A percentile compares a stretch with the other conserved stretches of the same genome.
These are phyloP conservation scores for Tuber borchii DNA, from an alignment of 495 filamentous ascomycete species.

Conservation along the genomic window DNA sequence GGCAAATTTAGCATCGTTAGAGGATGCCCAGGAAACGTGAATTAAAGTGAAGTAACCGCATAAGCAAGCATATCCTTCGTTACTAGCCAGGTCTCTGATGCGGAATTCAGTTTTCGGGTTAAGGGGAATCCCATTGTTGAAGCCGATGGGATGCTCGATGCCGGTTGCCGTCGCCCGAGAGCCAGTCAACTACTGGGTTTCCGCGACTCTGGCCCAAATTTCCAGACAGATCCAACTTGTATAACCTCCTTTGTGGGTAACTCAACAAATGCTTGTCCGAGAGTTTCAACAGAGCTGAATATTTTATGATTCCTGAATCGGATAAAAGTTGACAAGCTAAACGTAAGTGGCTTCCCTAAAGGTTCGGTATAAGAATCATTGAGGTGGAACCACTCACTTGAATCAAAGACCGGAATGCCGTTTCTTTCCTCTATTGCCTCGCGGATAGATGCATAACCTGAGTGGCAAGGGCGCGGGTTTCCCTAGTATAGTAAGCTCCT, in stretches of 20 bases:
- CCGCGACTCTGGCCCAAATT: slow-evolving; percentile 84
- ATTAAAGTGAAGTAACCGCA: slow-evolving; percentile 99
- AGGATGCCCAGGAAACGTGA: slow-evolving; percentile 92
- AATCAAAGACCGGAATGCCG: slow-evolving; percentile 83
- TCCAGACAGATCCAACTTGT: slow-evolving; percentile 89
- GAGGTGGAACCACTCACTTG: slow-evolving; percentile 94
- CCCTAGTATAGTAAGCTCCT: slow-evolving; percentile 75
- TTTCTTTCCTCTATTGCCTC: slow-evolving; percentile 94
- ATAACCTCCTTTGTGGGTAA: slow-evolving; percentile 96
- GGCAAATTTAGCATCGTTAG: slow-evolving; percentile 85
- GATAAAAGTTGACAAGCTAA: slow-evolving; percentile 84
- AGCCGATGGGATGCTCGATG: slow-evolving; percentile 93
- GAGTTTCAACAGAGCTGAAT: slow-evolving; percentile 86
- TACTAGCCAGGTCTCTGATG: slow-evolving; percentile 86
- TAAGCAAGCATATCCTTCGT: slow-evolving; percentile 94
- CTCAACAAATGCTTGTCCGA: slow-evolving; percentile 87
- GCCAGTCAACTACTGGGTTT: slow-evolving; percentile 94
- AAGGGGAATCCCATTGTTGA: slow-evolving; percentile 92
- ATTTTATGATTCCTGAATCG: slow-evolving; percentile 91
- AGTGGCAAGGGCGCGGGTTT: slow-evolving; percentile 73
- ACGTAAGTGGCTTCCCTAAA: slow-evolving; percentile 84
- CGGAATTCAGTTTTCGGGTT: slow-evolving; percentile 82
- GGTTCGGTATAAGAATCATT: slow-evolving; percentile 74
- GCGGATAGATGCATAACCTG: slow-evolving; percentile 83
- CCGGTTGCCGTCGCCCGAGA: slow-evolving; percentile 83